Evolutionary conservation across 1,139 yeast genomes (phyloP).

Genomic region (Scheffersomyces lignicola): DNA sequence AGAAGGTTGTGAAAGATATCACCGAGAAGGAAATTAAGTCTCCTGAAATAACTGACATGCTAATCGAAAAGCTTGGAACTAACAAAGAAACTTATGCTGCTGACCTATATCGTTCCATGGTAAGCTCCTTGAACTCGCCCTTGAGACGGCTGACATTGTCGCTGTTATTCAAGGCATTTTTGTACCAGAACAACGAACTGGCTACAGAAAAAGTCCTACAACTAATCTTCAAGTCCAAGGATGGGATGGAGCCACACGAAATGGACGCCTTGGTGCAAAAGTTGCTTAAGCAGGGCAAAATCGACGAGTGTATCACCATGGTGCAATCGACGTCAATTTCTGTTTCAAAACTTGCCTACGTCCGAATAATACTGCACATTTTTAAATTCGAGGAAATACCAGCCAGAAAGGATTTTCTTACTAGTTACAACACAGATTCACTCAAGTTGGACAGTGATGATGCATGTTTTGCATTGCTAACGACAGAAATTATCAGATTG

Average conservation of each 20-base stretch:
- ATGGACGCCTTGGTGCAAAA: slow-evolving; percentile 27
- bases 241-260: slow-evolving; percentile 27
- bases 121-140: slow-evolving; percentile 27
- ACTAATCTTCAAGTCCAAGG: slow-evolving; percentile 28
- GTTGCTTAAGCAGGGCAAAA: slow-evolving; percentile 24
- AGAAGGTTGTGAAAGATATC: background rate
- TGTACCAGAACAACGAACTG: slow-evolving; percentile 24
- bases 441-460: slow-evolving; percentile 12
- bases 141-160: slow-evolving; percentile 34
- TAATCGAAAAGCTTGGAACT: slow-evolving; percentile 17
- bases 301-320: slow-evolving; percentile 25
- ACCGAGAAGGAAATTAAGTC: no score
- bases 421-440: slow-evolving; percentile 13
- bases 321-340: slow-evolving; percentile 18
- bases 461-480: slow-evolving; percentile 11
- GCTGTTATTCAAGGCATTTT: slow-evolving; percentile 31
- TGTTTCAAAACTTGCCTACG: slow-evolving; percentile 26
- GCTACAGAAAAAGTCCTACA: slow-evolving; percentile 33
- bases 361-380: slow-evolving; percentile 21
- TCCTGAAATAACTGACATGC: slow-evolving; percentile 13
- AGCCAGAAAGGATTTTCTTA: slow-evolving; percentile 9
- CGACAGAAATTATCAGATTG: slow-evolving; percentile 11
- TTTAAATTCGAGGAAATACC: slow-evolving; percentile 6
- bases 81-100: slow-evolving; percentile 1
- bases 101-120: slow-evolving; percentile 18